Percentiles rank a stretch among this genome's conserved stretches.
These are phyloP conservation scores for Gaillardinia entomophila DNA, from an alignment of 805 yeast genomes.

Conservation along the genomic window DNA sequence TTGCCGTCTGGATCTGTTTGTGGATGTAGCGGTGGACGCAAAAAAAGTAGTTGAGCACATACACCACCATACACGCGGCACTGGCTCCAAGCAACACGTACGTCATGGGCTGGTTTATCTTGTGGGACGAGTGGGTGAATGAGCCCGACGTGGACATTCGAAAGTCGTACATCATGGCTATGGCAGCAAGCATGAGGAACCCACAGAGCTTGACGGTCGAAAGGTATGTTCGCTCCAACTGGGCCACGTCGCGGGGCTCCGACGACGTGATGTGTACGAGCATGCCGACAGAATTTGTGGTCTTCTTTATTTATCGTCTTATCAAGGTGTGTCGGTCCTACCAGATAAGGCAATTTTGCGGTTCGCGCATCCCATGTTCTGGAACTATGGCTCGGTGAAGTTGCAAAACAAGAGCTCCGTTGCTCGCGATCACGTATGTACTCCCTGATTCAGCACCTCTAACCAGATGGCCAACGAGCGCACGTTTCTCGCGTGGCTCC, in stretches of 20 bases:
- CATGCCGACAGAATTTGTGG: too few relatives aligned
- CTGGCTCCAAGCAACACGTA: too few relatives aligned
- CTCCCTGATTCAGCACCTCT: constrained; percentile 4
- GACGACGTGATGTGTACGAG: background rate
- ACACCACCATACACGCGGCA: too few relatives aligned
- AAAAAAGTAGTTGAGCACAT: too few relatives aligned
- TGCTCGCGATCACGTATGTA: constrained; percentile 50
- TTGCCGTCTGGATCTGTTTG: background rate
- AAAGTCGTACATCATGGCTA: background rate
- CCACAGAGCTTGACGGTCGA: background rate
- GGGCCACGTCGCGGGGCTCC: background rate
- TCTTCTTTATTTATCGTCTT: too few relatives aligned
- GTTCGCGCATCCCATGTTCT: too few relatives aligned
- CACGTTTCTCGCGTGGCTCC: constrained; percentile 59
- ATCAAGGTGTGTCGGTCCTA: too few relatives aligned
- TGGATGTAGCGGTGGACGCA: background rate
- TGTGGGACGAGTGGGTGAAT: too few relatives aligned
- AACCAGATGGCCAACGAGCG: constrained; percentile 51
- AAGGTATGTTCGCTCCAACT: background rate
- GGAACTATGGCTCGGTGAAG: constrained; percentile 5
- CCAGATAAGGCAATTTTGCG: too few relatives aligned
- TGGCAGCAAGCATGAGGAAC: background rate
- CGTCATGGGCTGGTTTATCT: too few relatives aligned
- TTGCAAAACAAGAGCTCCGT: constrained; percentile 53
- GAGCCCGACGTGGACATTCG: background rate